Evolutionary conservation across 2,329 filamentous ascomycete species (phyloP).

Genomic region (Calonectria pteridis): DNA sequence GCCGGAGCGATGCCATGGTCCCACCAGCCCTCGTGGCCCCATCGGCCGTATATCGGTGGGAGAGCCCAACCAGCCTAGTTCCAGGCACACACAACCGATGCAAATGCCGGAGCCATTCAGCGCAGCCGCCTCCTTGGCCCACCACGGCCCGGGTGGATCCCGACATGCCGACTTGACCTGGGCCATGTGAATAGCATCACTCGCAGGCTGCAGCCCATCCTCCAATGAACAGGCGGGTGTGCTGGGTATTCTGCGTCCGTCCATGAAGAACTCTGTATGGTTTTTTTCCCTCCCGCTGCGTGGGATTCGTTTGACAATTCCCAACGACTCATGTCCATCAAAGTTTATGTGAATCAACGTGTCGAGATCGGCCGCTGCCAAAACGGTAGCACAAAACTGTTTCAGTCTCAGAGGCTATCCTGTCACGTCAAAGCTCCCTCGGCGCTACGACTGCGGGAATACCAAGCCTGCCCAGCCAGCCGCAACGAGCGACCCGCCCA

Average conservation of each 20-base stretch:
- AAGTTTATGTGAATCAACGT: not conserved
- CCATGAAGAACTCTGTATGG: too few species aligned
- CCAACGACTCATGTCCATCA: not conserved
- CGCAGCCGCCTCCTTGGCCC: not conserved
- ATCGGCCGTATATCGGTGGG: not conserved
- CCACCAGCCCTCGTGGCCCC: not conserved
- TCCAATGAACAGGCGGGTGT: not conserved
- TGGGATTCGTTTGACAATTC: not conserved
- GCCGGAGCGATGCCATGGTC: not conserved
- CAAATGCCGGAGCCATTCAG: slow-evolving; percentile 1
- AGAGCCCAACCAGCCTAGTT: not conserved
- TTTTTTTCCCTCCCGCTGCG: not conserved
- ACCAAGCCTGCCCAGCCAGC: not conserved
- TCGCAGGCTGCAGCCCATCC: not conserved
- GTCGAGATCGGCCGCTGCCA: not conserved
- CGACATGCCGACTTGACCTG: not conserved
- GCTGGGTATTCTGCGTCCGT: not conserved
- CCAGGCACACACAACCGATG: not conserved
- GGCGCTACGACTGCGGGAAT: not conserved
- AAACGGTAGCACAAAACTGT: not conserved
- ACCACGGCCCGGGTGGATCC: not conserved
- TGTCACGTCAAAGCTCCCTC: not conserved
- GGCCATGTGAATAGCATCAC: not conserved
- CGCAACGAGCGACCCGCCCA: not conserved
- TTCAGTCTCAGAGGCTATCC: not conserved